Conservation (phyloP, 768 basidiomycete species). For the Hericium erinaceus region DNA sequence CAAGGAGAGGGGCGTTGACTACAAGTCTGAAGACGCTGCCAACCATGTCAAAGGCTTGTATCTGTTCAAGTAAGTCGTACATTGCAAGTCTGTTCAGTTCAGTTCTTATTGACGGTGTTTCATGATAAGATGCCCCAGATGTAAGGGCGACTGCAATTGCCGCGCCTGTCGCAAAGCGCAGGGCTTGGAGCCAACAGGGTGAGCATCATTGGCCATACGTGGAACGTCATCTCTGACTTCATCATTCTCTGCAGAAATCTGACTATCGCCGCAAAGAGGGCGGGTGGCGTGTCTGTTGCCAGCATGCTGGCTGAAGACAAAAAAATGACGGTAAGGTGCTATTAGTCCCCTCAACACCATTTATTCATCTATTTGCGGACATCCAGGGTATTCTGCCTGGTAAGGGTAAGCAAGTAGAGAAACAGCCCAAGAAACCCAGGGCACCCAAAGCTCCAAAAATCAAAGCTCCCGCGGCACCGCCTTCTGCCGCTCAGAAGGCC, state of each 20-base stretch:
- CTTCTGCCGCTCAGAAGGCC: slow-evolving; percentile 1
- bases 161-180: slow-evolving; percentile 52
- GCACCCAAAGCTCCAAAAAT: slow-evolving; percentile 17
- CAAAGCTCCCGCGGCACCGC: slow-evolving; percentile 2
- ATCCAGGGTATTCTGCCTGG: slow-evolving; percentile 20
- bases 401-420: slow-evolving; percentile 15
- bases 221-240: neutral
- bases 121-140: slow-evolving; percentile 56
- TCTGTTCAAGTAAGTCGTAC: slow-evolving; percentile 40
- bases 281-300: slow-evolving; percentile 29
- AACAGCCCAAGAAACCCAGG: slow-evolving; percentile 4
- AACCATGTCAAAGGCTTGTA: slow-evolving; percentile 28
- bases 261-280: slow-evolving; percentile 26
- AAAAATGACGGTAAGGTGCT: slow-evolving; percentile 21
- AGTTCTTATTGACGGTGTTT: neutral
- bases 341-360: neutral
- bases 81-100: neutral
- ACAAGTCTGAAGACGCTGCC: slow-evolving; percentile 13
- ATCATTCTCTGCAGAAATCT: slow-evolving; percentile 25
- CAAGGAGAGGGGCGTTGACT: slow-evolving; percentile 15
- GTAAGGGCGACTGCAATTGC: slow-evolving; percentile 61
- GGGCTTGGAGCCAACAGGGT: slow-evolving; percentile 56
- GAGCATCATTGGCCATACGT: slow-evolving; percentile 14
- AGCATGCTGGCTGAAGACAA: slow-evolving; percentile 27
- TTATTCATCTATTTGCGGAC: slow-evolving; percentile 4